Conservation (phyloP, 306 rosid species). For the Trifolium subterraneum region DNA sequence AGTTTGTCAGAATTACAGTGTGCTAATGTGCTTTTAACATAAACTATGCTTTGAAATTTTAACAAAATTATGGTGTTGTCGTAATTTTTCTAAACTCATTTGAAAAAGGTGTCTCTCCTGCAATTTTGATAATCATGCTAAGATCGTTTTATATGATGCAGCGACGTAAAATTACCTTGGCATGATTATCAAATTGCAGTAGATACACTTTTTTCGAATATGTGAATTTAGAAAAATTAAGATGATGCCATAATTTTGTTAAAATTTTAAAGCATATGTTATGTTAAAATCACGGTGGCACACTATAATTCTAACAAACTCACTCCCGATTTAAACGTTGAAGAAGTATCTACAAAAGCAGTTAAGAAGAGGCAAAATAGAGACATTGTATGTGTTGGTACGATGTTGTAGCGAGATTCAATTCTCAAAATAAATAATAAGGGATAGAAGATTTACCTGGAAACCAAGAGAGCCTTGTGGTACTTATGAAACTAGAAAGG, state of each 20-base stretch:
- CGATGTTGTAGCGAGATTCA: too few relatives aligned
- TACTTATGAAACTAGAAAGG: conserved; percentile 43
- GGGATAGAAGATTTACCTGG: conserved; percentile 44
- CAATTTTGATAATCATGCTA: not conserved
- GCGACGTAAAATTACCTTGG: not conserved
- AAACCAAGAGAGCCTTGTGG: conserved; percentile 31
- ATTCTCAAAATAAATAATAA: not conserved
- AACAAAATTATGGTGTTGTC: too few relatives aligned
- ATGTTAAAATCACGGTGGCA: too few relatives aligned
- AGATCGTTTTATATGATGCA: not conserved
- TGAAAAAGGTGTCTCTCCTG: not conserved
- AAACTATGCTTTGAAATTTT: too few relatives aligned
- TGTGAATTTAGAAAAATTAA: not conserved
- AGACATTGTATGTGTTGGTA: too few relatives aligned
- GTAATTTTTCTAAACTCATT: not conserved
- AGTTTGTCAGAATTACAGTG: too few relatives aligned
- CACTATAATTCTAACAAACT: too few relatives aligned
- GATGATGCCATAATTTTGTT: too few relatives aligned
- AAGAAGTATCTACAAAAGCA: not conserved
- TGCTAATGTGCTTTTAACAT: too few relatives aligned
- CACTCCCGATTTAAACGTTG: too few relatives aligned
- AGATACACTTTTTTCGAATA: not conserved
- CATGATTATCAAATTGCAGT: not conserved
- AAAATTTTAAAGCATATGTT: too few relatives aligned
- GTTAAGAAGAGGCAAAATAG: too few relatives aligned